Evolutionary conservation across 768 basidiomycete genomes (phyloP), one percentile per base, ranked within the genome.

Genomic region (Butyriboletus loyo): DNA sequence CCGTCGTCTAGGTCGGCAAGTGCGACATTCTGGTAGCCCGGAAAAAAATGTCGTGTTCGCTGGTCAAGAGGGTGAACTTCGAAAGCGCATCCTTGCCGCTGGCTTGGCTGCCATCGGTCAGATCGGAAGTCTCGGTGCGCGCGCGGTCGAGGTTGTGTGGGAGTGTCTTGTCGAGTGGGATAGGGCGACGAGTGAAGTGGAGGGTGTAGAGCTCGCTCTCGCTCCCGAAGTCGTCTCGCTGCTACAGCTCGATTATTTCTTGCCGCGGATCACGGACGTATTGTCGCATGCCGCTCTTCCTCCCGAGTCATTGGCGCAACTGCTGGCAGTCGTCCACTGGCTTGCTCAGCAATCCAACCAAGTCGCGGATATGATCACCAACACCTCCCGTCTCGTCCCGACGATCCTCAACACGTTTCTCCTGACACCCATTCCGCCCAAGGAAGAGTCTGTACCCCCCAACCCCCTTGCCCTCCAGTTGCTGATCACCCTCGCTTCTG

Each of bases 101-200:
- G 88, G 84, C 1, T 72, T 85, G 11, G 83, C 85, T 53, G 86
- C 86, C 0, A 70, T 91, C 61, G 68, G 67, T 8, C 86, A 87
- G 62, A 75, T 77, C 19, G 89, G 87, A 4, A 81, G 79, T 53
- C 75, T 89, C 10, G 87, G 86, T 7, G 78, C 78, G 4, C 76
- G 75, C 11, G 89, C 87, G 0, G 75, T 89, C 8, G 86, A 89
- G 52, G 76, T 89, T 4, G 68, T 87, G 21, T 91, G 89, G 87
- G 81, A 82, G 53, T 85, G 84, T 48, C 64, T 88, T 24, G 87
- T 86, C 1, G 78, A 73, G n/a, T 89, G 86, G 85, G 76, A 85
- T 53, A 55, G 24, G 59, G 13, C 67, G 19, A 28, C 50, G 34
- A 50, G 44, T 4, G 59, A 56, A 4, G 17, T 71, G 9, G 73